A percentile compares a stretch with the other conserved stretches of the same genome.
These are phyloP conservation scores for Globisporangium ultimum DNA, from an alignment of 352 stramenopile species.

Conservation along the genomic window DNA sequence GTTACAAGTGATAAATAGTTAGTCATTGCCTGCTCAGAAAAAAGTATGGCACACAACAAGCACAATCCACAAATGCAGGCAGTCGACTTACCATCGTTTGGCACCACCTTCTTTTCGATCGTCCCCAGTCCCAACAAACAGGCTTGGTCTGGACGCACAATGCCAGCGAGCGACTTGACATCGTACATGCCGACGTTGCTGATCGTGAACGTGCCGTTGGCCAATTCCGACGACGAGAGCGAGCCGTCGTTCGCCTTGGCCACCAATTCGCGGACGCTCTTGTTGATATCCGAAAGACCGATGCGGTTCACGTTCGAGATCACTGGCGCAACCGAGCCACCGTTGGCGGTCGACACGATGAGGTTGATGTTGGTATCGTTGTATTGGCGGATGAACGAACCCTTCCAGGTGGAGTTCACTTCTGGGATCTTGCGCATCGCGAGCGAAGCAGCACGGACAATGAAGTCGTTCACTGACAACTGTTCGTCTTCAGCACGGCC, in stretches of 20 bases:
- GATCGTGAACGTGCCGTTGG: constrained; percentile 94
- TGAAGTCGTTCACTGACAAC: constrained; percentile 98
- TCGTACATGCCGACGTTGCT: constrained; percentile 97
- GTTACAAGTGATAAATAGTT: neutral
- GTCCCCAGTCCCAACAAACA: constrained; percentile 93
- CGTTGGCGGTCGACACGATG: constrained; percentile 59
- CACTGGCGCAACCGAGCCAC: constrained; percentile 96
- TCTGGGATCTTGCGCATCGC: constrained; percentile 96
- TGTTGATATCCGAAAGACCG: constrained; percentile 89
- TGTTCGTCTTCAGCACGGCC: constrained; percentile 89
- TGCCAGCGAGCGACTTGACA: constrained; percentile 92
- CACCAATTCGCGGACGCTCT: constrained; percentile 71
- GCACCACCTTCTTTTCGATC: constrained; percentile 95
- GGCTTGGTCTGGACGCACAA: constrained; percentile 92
- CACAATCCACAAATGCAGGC: neutral
- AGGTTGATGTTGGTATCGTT: constrained; percentile 95
- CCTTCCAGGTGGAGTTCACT: constrained; percentile 84
- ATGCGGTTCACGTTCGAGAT: constrained; percentile 89
- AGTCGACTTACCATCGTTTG: constrained; percentile 57
- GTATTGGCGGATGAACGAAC: constrained; percentile 94
- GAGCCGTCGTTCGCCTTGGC: constrained; percentile 39
- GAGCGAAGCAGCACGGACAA: constrained; percentile 95
- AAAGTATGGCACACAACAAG: neutral
- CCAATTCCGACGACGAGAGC: constrained; percentile 50
- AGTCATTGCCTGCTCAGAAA: no score